Evolutionary conservation across 2,329 filamentous ascomycete species (phyloP).

Genomic region (Diplodia seriata): DNA sequence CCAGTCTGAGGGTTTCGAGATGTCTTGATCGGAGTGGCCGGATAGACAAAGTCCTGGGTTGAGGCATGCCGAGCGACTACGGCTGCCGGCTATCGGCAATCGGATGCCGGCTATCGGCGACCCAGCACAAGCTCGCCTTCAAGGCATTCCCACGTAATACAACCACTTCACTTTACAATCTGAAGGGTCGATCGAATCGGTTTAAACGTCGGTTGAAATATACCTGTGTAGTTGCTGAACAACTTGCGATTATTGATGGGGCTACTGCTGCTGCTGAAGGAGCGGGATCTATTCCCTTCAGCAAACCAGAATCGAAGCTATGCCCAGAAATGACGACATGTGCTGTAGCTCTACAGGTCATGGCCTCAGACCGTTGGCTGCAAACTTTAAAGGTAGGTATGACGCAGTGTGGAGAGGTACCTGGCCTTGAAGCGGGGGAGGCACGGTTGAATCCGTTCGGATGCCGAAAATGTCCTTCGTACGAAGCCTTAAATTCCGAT

Average conservation of each 20-base stretch:
- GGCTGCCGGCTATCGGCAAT: slow-evolving; percentile 8
- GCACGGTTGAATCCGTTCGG: not conserved
- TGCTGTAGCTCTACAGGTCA: too few species aligned
- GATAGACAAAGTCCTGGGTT: not conserved
- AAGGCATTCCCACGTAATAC: not conserved
- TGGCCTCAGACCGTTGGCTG: too few species aligned
- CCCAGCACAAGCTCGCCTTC: not conserved
- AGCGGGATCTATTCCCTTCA: not conserved
- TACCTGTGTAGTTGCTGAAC: not conserved
- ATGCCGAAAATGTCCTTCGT: not conserved
- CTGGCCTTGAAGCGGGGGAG: not conserved
- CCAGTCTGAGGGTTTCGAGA: not conserved
- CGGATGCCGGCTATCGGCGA: not conserved
- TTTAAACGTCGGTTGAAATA: not conserved
- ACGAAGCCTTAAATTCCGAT: not conserved
- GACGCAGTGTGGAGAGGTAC: too few species aligned
- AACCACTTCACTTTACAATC: too few species aligned
- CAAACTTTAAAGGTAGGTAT: too few species aligned
- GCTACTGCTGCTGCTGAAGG: not conserved
- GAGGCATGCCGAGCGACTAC: not conserved
- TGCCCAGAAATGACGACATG: not conserved
- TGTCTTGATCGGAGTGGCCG: not conserved
- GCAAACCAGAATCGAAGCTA: not conserved
- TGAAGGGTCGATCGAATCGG: not conserved
- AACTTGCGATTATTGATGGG: not conserved